phyloP scores from a whole-genome alignment of 2,329 filamentous ascomycete species.

The Cladosporium sp. region DNA sequence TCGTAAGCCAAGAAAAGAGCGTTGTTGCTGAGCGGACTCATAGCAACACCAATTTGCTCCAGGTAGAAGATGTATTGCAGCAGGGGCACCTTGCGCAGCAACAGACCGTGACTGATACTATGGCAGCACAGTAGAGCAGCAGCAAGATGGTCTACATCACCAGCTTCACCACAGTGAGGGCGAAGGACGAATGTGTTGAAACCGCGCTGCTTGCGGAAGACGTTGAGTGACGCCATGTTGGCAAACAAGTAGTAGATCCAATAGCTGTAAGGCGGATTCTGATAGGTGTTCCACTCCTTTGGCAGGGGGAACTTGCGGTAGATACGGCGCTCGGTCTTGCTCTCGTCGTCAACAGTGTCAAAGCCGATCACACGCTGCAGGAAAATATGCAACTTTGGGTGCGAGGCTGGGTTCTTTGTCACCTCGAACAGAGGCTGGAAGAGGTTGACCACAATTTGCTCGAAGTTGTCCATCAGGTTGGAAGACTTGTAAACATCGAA shows the following conservation, averaged over 20 bases:
- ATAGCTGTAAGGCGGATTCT: conserved; percentile 98
- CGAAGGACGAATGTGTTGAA: conserved; percentile 95
- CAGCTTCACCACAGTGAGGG: conserved; percentile 94
- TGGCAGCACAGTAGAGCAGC: conserved; percentile 89
- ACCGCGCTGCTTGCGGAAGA: conserved; percentile 82
- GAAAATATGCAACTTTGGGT: conserved; percentile 93
- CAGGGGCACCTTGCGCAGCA: conserved; percentile 89
- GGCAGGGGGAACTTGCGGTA: conserved; percentile 94
- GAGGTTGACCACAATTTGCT: conserved; percentile 84
- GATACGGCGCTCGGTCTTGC: conserved; percentile 90
- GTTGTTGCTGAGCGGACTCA: conserved; percentile 99
- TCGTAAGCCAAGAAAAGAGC: conserved; percentile 95
- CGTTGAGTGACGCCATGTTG: conserved; percentile 89
- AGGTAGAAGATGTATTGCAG: conserved; percentile 97
- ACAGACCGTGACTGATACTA: conserved; percentile 91
- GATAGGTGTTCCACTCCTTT: conserved; percentile 80
- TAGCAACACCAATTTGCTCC: conserved; percentile 96
- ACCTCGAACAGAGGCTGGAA: conserved; percentile 95
- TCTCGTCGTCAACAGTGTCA: conserved; percentile 97
- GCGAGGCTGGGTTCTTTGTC: conserved; percentile 77
- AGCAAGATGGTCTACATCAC: conserved; percentile 92
- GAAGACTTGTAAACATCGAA: conserved; percentile 95
- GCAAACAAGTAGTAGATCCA: conserved; percentile 98
- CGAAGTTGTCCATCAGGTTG: conserved; percentile 81
- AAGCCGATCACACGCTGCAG: conserved; percentile 94